phyloP scores from a whole-genome alignment of 164 flowering plant species.

The Brasenia schreberi region DNA sequence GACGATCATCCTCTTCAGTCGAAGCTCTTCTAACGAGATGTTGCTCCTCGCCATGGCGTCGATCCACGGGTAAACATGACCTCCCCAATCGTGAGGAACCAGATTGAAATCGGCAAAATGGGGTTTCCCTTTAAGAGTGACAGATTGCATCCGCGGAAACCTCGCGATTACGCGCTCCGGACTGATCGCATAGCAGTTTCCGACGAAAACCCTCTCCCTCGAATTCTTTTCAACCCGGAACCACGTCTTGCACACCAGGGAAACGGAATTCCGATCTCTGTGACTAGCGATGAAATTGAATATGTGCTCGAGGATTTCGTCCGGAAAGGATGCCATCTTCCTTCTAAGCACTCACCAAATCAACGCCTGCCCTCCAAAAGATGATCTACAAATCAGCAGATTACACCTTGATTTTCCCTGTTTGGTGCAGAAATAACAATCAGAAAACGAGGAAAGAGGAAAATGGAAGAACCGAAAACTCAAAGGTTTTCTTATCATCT shows the following conservation, averaged over 20 bases:
- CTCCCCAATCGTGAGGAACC: conserved; percentile 91
- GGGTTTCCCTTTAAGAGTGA: conserved; percentile 83
- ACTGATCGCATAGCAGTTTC: conserved; percentile 70
- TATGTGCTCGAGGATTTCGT: conserved; percentile 70
- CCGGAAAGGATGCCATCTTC: conserved; percentile 64
- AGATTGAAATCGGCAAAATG: conserved; percentile 90
- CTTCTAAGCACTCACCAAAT: not conserved
- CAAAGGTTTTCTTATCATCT: too few relatives aligned
- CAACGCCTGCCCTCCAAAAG: not conserved
- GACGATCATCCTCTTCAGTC: conserved; percentile 85
- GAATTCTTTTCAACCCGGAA: conserved; percentile 55
- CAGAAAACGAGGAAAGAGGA: not conserved
- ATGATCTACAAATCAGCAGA: not conserved
- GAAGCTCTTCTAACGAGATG: conserved; percentile 62
- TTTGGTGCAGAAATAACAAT: not conserved
- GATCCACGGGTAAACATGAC: conserved; percentile 62
- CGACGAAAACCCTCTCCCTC: conserved; percentile 58
- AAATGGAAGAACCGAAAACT: too few relatives aligned
- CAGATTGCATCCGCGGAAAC: conserved; percentile 52
- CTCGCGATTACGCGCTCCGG: conserved; percentile 57
- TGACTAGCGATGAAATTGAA: conserved; percentile 50
- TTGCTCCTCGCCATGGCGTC: conserved; percentile 37
- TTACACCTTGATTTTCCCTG: not conserved
- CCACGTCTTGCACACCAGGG: conserved; percentile 80
- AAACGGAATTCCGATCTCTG: conserved; percentile 62